These are phyloP conservation scores for Boletus smithii DNA, from an alignment of 1,284 basidiomycete species.

Conservation along the genomic window DNA sequence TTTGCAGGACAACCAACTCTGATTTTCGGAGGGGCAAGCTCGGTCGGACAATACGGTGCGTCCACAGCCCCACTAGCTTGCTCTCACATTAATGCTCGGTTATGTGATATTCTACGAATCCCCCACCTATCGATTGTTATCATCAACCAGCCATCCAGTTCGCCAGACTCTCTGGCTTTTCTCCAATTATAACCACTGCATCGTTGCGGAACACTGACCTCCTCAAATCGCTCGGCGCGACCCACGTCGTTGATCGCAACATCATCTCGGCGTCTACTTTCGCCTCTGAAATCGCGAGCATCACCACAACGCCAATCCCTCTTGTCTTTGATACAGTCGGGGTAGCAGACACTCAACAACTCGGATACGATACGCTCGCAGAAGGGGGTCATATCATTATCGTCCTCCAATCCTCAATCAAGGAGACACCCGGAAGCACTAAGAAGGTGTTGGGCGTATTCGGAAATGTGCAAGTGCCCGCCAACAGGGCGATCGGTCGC, in stretches of 20 bases:
- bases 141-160: constrained; percentile 40
- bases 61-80: neutral
- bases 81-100: neutral
- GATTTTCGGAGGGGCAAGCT: constrained; percentile 37
- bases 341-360: constrained; percentile 19
- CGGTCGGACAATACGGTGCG: constrained; percentile 37
- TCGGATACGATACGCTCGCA: constrained; percentile 21
- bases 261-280: constrained; percentile 8
- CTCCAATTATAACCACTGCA: constrained; percentile 33
- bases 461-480: constrained; percentile 10
- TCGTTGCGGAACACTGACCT: constrained; percentile 32
- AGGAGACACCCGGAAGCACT: constrained; percentile 12
- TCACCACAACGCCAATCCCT: constrained; percentile 12
- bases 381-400: constrained; percentile 20
- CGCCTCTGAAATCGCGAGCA: constrained; percentile 9
- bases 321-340: constrained; percentile 22
- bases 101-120: neutral
- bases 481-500: constrained; percentile 17
- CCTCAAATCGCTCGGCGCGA: constrained; percentile 36
- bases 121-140: neutral
- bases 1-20: constrained; percentile 30
- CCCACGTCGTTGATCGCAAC: constrained; percentile 33
- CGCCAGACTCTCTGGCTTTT: constrained; percentile 32
- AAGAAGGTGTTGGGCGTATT: constrained; percentile 14
- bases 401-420: constrained; percentile 4